Evolutionary conservation across 75 land plant genomes (phyloP).

Genomic region (Chamaecyparis obtusa): DNA sequence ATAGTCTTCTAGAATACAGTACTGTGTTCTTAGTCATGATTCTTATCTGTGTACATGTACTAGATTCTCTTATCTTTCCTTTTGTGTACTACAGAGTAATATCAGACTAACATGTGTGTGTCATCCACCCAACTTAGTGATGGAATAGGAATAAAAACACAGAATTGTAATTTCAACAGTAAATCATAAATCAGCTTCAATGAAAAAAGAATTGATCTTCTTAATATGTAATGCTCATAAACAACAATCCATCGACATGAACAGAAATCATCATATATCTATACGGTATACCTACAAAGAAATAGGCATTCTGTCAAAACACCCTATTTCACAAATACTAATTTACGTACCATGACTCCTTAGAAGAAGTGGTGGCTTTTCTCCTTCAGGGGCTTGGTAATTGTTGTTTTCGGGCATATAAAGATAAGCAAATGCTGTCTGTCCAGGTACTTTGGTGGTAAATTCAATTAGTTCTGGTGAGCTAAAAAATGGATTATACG

Average conservation of each 20-base stretch:
- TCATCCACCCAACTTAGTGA: neutral
- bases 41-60: neutral
- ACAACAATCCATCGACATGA: neutral
- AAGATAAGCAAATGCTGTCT: constrained; percentile 88
- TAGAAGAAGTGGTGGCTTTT: constrained; percentile 84
- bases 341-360: constrained; percentile 78
- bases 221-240: neutral
- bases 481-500: constrained; percentile 67
- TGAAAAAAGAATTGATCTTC: neutral
- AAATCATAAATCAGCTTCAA: neutral
- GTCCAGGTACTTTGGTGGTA: constrained; percentile 71
- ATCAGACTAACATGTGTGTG: neutral
- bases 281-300: neutral
- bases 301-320: neutral
- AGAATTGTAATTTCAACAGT: neutral
- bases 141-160: neutral
- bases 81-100: neutral
- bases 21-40: neutral
- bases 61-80: neutral
- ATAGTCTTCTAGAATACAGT: neutral
- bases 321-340: neutral
- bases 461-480: constrained; percentile 83
- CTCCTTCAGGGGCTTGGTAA: constrained; percentile 56
- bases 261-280: neutral
- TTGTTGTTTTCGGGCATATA: constrained; percentile 80